A percentile compares a stretch with the other conserved stretches of the same genome.
phyloP scores from a whole-genome alignment of 192 early-diverging fungal genomes.

The Phycomyces blakesleeanus region DNA sequence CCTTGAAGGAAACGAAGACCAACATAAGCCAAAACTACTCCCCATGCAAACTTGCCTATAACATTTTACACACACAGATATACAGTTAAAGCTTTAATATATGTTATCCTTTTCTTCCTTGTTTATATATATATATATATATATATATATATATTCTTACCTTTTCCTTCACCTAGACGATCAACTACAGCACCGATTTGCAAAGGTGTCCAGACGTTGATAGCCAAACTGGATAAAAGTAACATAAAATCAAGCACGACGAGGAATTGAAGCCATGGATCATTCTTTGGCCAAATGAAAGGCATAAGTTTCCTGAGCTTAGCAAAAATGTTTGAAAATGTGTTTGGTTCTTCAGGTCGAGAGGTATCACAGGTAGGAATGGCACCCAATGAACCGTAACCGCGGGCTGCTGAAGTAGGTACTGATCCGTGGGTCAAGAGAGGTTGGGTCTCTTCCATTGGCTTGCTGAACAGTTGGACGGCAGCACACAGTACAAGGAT shows the following conservation, averaged over 20 bases:
- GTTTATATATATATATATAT: too few species aligned
- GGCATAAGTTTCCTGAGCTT: constrained; percentile 70
- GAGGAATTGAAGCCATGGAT: constrained; percentile 57
- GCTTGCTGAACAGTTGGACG: constrained; percentile 27
- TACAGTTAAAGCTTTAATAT: too few species aligned
- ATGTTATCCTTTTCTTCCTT: too few species aligned
- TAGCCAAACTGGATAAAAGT: constrained; percentile 57
- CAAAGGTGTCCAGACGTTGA: constrained; percentile 83
- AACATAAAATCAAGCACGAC: constrained; percentile 67
- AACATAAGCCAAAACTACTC: constrained; percentile 56
- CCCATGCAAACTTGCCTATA: constrained; percentile 36
- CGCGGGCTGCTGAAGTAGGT: constrained; percentile 8
- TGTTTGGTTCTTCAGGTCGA: constrained; percentile 28
- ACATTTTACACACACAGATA: too few species aligned
- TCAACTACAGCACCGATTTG: constrained; percentile 85
- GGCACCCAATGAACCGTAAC: constrained; percentile 24
- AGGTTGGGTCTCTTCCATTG: constrained; percentile 24
- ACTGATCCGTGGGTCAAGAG: constrained; percentile 23
- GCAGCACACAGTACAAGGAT: constrained; percentile 32
- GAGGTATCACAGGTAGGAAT: constrained; percentile 17
- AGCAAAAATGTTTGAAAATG: constrained; percentile 41
- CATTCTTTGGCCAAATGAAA: constrained; percentile 79
- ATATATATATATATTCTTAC: too few species aligned
- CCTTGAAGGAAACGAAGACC: constrained; percentile 74
- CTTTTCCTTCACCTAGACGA: constrained; percentile 37